Percentiles rank a stretch among this genome's conserved stretches.
phyloP scores from a whole-genome alignment of 2,329 filamentous ascomycete genomes.

The Leptosphaerulina australis region DNA sequence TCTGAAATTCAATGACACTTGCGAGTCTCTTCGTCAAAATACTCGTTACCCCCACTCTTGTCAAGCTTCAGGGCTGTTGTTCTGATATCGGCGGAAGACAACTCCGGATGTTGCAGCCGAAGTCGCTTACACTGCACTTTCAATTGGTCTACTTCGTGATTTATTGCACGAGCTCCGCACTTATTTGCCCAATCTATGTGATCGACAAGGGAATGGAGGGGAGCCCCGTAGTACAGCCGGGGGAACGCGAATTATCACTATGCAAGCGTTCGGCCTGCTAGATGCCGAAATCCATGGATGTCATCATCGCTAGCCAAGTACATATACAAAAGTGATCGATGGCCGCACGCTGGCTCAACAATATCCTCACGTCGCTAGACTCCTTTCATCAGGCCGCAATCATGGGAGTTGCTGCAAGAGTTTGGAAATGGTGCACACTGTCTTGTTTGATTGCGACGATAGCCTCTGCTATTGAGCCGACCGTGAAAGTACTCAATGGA shows the following conservation, averaged over 20 bases:
- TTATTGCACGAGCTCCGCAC: not conserved
- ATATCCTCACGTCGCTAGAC: not conserved
- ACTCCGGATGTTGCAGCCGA: conserved; percentile 5
- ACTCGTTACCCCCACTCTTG: not conserved
- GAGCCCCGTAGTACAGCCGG: conserved; percentile 9
- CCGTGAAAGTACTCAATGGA: conserved; percentile 42
- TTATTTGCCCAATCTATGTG: conserved; percentile 2
- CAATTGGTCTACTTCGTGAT: conserved; percentile 12
- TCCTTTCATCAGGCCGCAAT: not conserved
- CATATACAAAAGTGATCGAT: conserved; percentile 18
- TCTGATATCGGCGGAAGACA: conserved; percentile 1
- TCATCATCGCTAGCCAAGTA: conserved; percentile 16
- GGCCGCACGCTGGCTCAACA: not conserved
- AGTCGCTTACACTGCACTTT: conserved; percentile 7
- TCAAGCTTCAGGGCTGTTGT: conserved; percentile 2
- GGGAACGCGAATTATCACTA: not conserved
- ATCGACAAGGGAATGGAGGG: conserved; percentile 9
- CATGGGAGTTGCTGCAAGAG: conserved; percentile 26
- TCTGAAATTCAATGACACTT: not conserved
- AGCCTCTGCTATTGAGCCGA: conserved; percentile 27
- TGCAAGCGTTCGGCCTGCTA: not conserved
- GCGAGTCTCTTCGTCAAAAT: not conserved
- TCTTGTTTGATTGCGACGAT: conserved; percentile 21
- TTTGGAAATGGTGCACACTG: conserved; percentile 26
- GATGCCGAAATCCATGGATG: not conserved